Evolutionary conservation across 176 grass and related monocot genomes (phyloP).

Genomic region (Paspalum vaginatum): DNA sequence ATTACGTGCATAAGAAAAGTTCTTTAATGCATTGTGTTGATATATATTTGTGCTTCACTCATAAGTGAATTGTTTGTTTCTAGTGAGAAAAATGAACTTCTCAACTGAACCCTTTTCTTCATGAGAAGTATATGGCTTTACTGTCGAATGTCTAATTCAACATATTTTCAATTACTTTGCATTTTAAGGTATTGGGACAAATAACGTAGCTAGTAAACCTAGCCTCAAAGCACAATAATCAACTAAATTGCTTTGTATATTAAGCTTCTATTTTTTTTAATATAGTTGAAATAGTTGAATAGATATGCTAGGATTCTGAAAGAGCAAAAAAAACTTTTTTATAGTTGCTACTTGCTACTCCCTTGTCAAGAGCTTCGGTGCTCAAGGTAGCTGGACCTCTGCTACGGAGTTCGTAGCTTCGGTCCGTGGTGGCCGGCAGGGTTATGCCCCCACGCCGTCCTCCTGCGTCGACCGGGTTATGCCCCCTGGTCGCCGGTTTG

Average conservation of each 20-base stretch:
- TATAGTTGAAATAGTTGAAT: neutral
- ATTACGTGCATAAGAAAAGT: neutral
- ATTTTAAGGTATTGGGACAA: neutral
- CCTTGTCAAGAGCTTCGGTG: too few relatives aligned
- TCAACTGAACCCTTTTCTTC: slow-evolving; percentile 3
- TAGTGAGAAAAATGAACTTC: slow-evolving; percentile 6
- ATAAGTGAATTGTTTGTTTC: slow-evolving; percentile 20
- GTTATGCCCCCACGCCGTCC: too few relatives aligned
- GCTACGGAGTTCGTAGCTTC: too few relatives aligned
- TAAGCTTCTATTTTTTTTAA: neutral
- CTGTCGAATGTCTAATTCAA: neutral
- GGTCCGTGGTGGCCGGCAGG: too few relatives aligned
- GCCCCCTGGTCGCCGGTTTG: too few relatives aligned
- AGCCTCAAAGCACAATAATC: neutral
- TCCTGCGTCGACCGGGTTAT: too few relatives aligned
- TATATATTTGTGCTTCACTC: neutral
- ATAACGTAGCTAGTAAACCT: neutral
- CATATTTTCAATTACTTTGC: neutral
- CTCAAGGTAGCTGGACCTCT: too few relatives aligned
- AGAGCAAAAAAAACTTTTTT: slow-evolving; percentile 1
- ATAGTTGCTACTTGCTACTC: too few relatives aligned
- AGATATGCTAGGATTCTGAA: slow-evolving; percentile 4
- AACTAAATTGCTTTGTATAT: neutral
- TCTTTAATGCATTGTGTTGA: neutral
- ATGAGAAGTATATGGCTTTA: neutral